phyloP scores from a whole-genome alignment of 73 alveolate genomes.

The Symbiodinium natans region DNA sequence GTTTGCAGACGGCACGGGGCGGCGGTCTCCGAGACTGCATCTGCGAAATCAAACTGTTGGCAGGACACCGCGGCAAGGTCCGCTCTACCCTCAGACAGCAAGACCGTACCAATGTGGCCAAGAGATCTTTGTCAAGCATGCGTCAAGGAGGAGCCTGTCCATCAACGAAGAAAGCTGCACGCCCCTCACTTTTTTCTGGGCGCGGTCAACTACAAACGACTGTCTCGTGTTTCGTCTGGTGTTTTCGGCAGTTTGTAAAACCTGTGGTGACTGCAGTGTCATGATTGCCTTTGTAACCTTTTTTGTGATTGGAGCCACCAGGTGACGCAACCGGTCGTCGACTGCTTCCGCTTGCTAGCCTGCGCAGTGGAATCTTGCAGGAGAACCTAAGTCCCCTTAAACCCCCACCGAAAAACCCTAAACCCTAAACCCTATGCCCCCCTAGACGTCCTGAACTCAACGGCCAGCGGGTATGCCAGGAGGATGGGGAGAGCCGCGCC shows the following conservation, averaged over 20 bases:
- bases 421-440: no score
- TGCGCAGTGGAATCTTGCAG: constrained; percentile 1
- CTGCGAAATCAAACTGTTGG: no score
- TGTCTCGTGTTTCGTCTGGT: no score
- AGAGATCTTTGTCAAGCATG: not conserved
- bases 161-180: not conserved
- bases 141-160: not conserved
- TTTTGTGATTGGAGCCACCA: not conserved
- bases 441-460: not conserved
- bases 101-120: no score
- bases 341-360: constrained; percentile 1
- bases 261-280: no score
- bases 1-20: no score
- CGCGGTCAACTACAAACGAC: no score
- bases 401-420: no score
- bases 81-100: not conserved
- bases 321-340: constrained; percentile 23
- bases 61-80: not conserved
- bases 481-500: constrained; percentile 17
- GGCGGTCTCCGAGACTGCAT: no score
- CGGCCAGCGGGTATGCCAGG: not conserved
- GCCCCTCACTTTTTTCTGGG: not conserved
- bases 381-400: not conserved
- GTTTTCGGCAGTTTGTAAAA: no score
- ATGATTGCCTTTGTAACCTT: no score